Percentiles rank a stretch among this genome's conserved stretches.
Evolutionary conservation across 2,329 filamentous ascomycete species (phyloP).

Genomic region (Lasiodiplodia citricola): DNA sequence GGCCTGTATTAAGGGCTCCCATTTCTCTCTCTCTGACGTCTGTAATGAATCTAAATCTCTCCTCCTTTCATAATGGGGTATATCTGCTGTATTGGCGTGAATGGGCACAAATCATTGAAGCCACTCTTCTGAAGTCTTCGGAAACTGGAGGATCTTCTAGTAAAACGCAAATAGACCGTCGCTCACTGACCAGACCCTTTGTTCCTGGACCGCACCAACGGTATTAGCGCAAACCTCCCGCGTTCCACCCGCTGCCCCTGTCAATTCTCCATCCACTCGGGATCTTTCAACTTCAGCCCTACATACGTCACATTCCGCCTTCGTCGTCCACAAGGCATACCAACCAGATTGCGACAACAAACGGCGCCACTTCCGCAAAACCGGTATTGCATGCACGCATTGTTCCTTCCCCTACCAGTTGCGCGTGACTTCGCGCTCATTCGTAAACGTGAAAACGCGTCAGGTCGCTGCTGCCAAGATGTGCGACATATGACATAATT

Average conservation of each 20-base stretch:
- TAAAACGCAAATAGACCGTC: no score
- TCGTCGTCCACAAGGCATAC: not conserved
- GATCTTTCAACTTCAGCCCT: slow-evolving; percentile 1
- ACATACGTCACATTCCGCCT: not conserved
- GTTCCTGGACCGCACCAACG: not conserved
- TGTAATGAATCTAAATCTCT: no score
- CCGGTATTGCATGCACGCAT: not conserved
- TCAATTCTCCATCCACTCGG: slow-evolving; percentile 13
- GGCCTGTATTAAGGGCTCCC: no score
- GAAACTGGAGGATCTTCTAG: no score
- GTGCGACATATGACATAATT: slow-evolving; percentile 14
- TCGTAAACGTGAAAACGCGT: not conserved
- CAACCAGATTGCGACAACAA: slow-evolving; percentile 9
- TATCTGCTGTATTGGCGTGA: no score
- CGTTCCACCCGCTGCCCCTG: slow-evolving; percentile 1
- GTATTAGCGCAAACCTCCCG: not conserved
- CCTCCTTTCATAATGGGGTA: no score
- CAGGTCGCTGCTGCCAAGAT: slow-evolving; percentile 6
- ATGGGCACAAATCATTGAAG: no score
- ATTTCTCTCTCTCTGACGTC: no score
- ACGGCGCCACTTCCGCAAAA: not conserved
- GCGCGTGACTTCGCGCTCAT: not conserved
- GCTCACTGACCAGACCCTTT: not conserved
- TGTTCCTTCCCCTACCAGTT: not conserved
- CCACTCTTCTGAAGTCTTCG: no score